Base-by-base conservation (phyloP, 1,284 basidiomycete species). In the Cryptococcus wingfieldii region DNA sequence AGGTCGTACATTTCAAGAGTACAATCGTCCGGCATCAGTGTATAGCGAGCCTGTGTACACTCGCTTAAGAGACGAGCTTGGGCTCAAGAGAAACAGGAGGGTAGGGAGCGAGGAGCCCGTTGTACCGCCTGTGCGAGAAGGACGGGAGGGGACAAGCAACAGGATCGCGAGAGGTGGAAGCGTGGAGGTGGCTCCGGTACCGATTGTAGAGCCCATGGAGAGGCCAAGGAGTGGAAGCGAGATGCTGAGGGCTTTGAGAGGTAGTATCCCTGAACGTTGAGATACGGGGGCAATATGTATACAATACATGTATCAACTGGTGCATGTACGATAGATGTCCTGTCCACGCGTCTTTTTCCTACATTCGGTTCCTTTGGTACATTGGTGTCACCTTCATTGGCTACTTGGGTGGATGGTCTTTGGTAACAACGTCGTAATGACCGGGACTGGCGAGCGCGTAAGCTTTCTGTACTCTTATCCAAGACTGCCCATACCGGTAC, bases 271-370 rank as follows among this genome's bases (percentile, higher is more conserved):
- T 39, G 42, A 54, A 19, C 47, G 56, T 46, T 62, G 37, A 59
- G 37, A 23, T 23, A 23, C 23, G 23, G 23, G 2, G 16, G 19
- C 31, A 28, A 7, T 31, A 9, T 27, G 27, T 52, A 43, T 44
- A 31, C 8, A 14, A 37, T 43, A 84, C 74, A 88, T 87, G 71
- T 86, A 88, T 70, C 89, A 87, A 6, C 87, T 87, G n/a, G 87
- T 34, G 31, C 31, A 34, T 5, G 10, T 23, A 23, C 23, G 23
- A 23, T 23, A 23, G 23, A 10, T 34, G 6, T 34, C 31, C 31
- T 34, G 10, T 34, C 31, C 10, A 34, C 31, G 10, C 31, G 31
- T 34, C 10, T 34, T 3, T 10, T 34, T 42, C 4, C 42, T 44
- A 19, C 25, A 12, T 25, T 8, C 23, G 3, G 1, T 23, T 23